phyloP scores from a whole-genome alignment of 2,329 filamentous ascomycete species.

The Shiraia bambusicola region DNA sequence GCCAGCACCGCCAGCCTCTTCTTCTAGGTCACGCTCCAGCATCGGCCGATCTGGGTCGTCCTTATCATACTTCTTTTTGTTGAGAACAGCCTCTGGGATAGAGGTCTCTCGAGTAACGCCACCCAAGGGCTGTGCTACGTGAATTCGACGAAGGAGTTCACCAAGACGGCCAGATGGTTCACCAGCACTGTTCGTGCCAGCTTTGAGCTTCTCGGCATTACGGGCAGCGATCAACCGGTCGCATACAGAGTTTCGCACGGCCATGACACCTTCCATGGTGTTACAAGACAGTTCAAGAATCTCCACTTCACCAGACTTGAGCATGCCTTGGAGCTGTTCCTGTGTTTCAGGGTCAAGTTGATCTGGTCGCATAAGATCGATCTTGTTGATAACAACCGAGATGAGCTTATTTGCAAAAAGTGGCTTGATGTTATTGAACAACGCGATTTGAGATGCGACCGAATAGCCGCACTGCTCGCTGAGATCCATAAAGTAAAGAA shows the following conservation, averaged over 20 bases:
- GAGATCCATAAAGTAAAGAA: conserved; percentile 97
- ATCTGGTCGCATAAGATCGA: conserved; percentile 84
- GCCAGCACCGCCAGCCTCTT: conserved; percentile 89
- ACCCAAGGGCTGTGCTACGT: conserved; percentile 91
- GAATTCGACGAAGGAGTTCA: conserved; percentile 90
- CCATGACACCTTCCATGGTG: conserved; percentile 89
- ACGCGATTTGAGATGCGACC: conserved; percentile 85
- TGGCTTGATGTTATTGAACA: conserved; percentile 92
- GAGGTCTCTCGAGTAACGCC: conserved; percentile 77
- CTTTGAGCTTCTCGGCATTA: conserved; percentile 92
- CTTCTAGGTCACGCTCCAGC: conserved; percentile 84
- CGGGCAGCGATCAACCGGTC: conserved; percentile 90
- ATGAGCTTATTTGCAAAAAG: conserved; percentile 97
- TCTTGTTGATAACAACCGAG: conserved; percentile 97
- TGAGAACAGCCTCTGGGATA: conserved; percentile 82
- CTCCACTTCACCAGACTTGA: conserved; percentile 88
- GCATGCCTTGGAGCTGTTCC: conserved; percentile 72
- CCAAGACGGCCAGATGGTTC: conserved; percentile 80
- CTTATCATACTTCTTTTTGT: conserved; percentile 85
- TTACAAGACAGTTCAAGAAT: conserved; percentile 92
- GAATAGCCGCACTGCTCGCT: conserved; percentile 97
- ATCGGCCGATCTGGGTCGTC: conserved; percentile 78
- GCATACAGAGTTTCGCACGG: conserved; percentile 92
- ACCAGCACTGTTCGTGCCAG: conserved; percentile 74
- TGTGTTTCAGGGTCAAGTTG: conserved; percentile 80